phyloP scores from a whole-genome alignment of 1,139 yeast genomes.

The Blastobotrys serpentis region DNA sequence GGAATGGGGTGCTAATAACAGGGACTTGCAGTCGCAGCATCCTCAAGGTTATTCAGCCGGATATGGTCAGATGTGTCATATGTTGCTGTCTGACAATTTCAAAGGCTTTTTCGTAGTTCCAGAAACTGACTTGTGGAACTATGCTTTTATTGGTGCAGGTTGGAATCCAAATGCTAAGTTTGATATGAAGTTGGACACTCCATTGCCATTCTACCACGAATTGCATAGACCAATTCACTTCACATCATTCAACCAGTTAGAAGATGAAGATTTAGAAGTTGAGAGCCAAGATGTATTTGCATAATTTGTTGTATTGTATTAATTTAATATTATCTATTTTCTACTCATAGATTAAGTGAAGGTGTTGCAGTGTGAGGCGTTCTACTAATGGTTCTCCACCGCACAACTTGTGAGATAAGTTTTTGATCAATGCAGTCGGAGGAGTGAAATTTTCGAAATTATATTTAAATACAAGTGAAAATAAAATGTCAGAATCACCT shows the following conservation, averaged over 20 bases:
- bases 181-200: constrained; percentile 70
- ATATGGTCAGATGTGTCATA: constrained; percentile 64
- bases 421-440: neutral
- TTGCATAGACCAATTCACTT: constrained; percentile 89
- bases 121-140: constrained; percentile 83
- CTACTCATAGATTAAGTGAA: neutral
- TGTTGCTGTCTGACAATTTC: constrained; percentile 71
- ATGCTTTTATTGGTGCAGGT: constrained; percentile 81
- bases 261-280: constrained; percentile 60
- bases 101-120: constrained; percentile 89
- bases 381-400: neutral
- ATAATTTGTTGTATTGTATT: constrained; percentile 28
- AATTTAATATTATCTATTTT: neutral
- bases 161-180: constrained; percentile 67
- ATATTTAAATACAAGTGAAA: neutral
- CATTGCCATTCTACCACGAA: constrained; percentile 79
- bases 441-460: neutral
- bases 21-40: constrained; percentile 49
- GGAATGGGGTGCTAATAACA: constrained; percentile 72
- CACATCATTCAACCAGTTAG: constrained; percentile 66
- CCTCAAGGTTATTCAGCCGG: constrained; percentile 65
- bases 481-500: constrained; percentile 6
- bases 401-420: neutral
- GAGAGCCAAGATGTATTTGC: constrained; percentile 71
- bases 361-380: neutral